These are phyloP conservation scores for Annulohypoxylon stygium DNA, from an alignment of 495 filamentous ascomycete genomes.

Conservation along the genomic window DNA sequence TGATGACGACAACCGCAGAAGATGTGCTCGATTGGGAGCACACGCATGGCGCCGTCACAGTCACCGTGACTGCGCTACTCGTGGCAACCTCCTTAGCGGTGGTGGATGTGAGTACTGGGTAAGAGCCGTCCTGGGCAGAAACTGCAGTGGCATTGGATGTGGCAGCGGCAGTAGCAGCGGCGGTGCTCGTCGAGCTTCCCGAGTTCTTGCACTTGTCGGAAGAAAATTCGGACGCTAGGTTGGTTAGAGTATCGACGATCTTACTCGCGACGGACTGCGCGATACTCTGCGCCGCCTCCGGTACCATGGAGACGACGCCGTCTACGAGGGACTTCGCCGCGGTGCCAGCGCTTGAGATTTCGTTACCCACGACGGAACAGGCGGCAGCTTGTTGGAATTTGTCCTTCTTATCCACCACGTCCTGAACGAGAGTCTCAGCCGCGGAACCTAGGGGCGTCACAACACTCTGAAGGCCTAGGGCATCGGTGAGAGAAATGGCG, in stretches of 20 bases:
- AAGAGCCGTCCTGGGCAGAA: background rate
- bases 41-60: slow-evolving; percentile 43
- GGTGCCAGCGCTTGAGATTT: slow-evolving; percentile 50
- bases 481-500: slow-evolving; percentile 50
- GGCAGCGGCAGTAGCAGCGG: background rate
- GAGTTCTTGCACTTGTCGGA: slow-evolving; percentile 40
- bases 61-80: slow-evolving; percentile 29
- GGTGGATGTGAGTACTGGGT: background rate
- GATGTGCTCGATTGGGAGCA: slow-evolving; percentile 19
- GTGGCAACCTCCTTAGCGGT: slow-evolving; percentile 15
- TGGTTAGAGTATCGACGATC: slow-evolving; percentile 55
- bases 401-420: slow-evolving; percentile 54
- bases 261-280: slow-evolving; percentile 50
- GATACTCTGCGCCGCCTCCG: slow-evolving; percentile 42
- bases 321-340: slow-evolving; percentile 54
- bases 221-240: slow-evolving; percentile 27
- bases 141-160: background rate
- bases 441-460: slow-evolving; percentile 53
- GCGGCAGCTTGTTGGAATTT: slow-evolving; percentile 53
- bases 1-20: slow-evolving; percentile 12
- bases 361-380: slow-evolving; percentile 47
- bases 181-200: slow-evolving; percentile 14
- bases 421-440: slow-evolving; percentile 49
- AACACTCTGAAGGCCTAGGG: slow-evolving; percentile 51
- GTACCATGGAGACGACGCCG: slow-evolving; percentile 54